A percentile compares a stretch with the other conserved stretches of the same genome.
Conservation (phyloP, 129 eudicot genomes). For the Pulicaria dysenterica region DNA sequence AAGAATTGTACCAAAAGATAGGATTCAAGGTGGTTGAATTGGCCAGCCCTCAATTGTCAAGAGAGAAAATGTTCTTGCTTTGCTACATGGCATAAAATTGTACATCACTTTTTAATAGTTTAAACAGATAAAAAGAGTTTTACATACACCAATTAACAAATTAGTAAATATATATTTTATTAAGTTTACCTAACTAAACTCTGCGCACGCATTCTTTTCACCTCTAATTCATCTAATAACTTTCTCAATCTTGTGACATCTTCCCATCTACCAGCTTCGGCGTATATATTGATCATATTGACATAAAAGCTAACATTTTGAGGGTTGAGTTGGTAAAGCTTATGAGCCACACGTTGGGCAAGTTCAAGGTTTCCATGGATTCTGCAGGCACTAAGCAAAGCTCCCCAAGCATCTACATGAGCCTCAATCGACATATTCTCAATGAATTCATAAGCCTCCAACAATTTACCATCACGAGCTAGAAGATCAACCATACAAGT, state of each 20-base stretch:
- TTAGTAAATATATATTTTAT: neutral
- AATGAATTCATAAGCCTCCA: conserved; percentile 51
- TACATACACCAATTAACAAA: neutral
- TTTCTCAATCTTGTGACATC: conserved; percentile 43
- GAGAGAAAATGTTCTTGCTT: conserved; percentile 57
- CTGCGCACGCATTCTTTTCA: conserved; percentile 38
- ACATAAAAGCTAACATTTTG: conserved; percentile 27
- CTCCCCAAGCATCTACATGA: conserved; percentile 49
- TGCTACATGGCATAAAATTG: conserved; percentile 34
- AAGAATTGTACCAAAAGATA: conserved; percentile 57
- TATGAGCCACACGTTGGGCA: conserved; percentile 43
- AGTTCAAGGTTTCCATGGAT: conserved; percentile 51
- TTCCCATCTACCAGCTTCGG: conserved; percentile 57
- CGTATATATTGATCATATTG: conserved; percentile 41
- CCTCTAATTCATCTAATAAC: conserved; percentile 39
- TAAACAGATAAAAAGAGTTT: conserved; percentile 17
- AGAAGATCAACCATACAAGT: conserved; percentile 58
- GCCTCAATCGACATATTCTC: conserved; percentile 45
- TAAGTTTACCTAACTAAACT: conserved; percentile 20
- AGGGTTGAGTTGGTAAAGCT: conserved; percentile 28
- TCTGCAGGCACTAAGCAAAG: conserved; percentile 57
- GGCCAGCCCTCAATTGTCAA: conserved; percentile 45
- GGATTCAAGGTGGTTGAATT: conserved; percentile 68
- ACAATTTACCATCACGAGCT: conserved; percentile 45
- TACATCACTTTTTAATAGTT: conserved; percentile 20